Evolutionary conservation across 2,329 filamentous ascomycete species (phyloP).

Genomic region (Chaetomiaceae sp.): DNA sequence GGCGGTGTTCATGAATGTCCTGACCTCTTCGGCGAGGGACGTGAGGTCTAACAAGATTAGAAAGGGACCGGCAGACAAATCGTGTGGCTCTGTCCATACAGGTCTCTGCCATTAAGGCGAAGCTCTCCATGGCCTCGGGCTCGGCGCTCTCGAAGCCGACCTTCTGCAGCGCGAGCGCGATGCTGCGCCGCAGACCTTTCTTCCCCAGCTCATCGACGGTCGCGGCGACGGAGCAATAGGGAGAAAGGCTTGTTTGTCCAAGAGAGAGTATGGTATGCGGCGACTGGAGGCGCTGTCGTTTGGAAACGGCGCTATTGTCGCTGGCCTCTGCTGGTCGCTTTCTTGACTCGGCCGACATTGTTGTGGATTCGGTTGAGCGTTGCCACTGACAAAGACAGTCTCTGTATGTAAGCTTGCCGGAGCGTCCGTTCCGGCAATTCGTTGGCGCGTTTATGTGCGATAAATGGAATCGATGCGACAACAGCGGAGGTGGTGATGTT

Average conservation of each 20-base stretch:
- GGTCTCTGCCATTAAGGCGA: conserved; percentile 51
- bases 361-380: no score
- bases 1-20: conserved; percentile 43
- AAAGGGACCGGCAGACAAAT: conserved; percentile 16
- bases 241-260: conserved; percentile 8
- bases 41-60: conserved; percentile 40
- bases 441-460: no score
- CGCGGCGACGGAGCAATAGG: conserved; percentile 1
- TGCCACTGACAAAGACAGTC: no score
- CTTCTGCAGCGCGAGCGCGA: conserved; percentile 52
- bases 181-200: conserved; percentile 48
- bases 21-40: conserved; percentile 46
- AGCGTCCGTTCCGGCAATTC: no score
- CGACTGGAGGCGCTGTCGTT: conserved; percentile 30
- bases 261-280: conserved; percentile 12
- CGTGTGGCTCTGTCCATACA: conserved; percentile 43
- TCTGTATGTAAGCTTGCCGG: no score
- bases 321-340: conserved; percentile 37
- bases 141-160: conserved; percentile 55
- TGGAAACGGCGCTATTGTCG: conserved; percentile 28
- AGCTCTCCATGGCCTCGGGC: conserved; percentile 55
- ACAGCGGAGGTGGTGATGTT: not conserved
- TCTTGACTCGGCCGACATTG: conserved; percentile 27
- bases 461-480: not conserved
- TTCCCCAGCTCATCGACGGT: conserved; percentile 25